Base-by-base conservation (phyloP, 192 early-diverging fungal genomes). In the Rhizophagus clarus region DNA sequence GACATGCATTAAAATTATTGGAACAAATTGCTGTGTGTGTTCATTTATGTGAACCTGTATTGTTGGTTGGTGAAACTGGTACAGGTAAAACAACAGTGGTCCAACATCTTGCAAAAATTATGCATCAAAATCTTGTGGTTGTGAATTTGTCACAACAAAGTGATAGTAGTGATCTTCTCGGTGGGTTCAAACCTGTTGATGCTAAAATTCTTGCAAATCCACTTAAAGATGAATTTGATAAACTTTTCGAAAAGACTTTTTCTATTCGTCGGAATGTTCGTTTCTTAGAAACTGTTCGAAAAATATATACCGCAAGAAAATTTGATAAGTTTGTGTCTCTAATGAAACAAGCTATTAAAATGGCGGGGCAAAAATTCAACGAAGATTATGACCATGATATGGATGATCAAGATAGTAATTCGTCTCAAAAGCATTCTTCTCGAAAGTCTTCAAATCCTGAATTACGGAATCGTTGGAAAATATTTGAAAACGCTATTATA, bases 141-240 rank as follows among this genome's bases (percentile, higher is more conserved):
- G 92, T 99, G 79, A 99, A 99, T 84, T 88, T 99, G 85, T 95
- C 93, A 64, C 98, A 99, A 84, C 98, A 99, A 83, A 94, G 93
- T 45, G 98, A 99, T 76, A 92, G 93, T 51, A 93, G 94, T 11
- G 98, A 99, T 85, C 80, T 99, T 66, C 83, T 99, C 12, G 98
- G 98, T 81, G 98, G 98, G 24, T 99, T 97, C 86, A 97, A 98
- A 61, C 98, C 98, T 0, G 94, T 99, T 0, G 96, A 98, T 82
- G 90, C 90, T 5, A 88, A 89, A 77, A 87, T 92, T 34, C 82
- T 98, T 63, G 95, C 93, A n/a, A 87, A 90, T 17, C 91, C 93
- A 14, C 79, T 98, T 72, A 90, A 93, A 72, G 93, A 96, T 61
- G 85, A 91, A 42, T 99, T 99, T 83, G 95, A 96, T 49, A 83